phyloP scores from a whole-genome alignment of 1,139 yeast genomes.

The Geotrichum bryndzae region DNA sequence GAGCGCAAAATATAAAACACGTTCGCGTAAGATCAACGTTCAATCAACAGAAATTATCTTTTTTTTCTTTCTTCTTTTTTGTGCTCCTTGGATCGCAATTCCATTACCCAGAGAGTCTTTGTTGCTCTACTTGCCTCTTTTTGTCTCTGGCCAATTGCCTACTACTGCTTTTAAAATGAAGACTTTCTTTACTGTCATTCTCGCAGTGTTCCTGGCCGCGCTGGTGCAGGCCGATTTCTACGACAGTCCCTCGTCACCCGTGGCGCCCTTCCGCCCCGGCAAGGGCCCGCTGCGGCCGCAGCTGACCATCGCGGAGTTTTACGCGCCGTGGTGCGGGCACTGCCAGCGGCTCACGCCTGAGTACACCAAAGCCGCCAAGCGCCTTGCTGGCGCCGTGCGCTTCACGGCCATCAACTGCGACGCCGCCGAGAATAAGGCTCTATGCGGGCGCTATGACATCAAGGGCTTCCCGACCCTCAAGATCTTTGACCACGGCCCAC shows the following conservation, averaged over 20 bases:
- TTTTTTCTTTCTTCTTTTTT: too few relatives aligned
- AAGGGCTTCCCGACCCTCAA: constrained; percentile 77
- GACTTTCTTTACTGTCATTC: neutral
- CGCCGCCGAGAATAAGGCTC: constrained; percentile 51
- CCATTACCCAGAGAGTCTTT: too few relatives aligned
- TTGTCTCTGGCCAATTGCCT: neutral
- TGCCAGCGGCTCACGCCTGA: constrained; percentile 66
- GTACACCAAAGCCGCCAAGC: constrained; percentile 58
- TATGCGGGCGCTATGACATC: constrained; percentile 64
- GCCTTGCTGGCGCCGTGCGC: constrained; percentile 54
- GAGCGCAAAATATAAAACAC: too few relatives aligned
- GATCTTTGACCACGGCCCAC: constrained; percentile 50
- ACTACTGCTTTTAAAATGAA: neutral
- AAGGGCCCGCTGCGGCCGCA: constrained; percentile 64
- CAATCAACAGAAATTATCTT: too few relatives aligned
- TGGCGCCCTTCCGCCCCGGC: constrained; percentile 49
- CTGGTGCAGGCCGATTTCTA: constrained; percentile 32
- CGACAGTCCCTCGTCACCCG: constrained; percentile 38
- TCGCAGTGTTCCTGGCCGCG: constrained; percentile 15
- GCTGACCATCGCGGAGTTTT: constrained; percentile 80
- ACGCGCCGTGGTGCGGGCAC: constrained; percentile 97
- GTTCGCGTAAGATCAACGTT: too few relatives aligned
- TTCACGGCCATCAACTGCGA: constrained; percentile 91
- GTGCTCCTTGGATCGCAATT: too few relatives aligned
- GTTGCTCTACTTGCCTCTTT: too few relatives aligned